Evolutionary conservation across 1,284 basidiomycete species (phyloP), one percentile per base, ranked within the genome.

Genomic region (Moesziomyces antarcticus): DNA sequence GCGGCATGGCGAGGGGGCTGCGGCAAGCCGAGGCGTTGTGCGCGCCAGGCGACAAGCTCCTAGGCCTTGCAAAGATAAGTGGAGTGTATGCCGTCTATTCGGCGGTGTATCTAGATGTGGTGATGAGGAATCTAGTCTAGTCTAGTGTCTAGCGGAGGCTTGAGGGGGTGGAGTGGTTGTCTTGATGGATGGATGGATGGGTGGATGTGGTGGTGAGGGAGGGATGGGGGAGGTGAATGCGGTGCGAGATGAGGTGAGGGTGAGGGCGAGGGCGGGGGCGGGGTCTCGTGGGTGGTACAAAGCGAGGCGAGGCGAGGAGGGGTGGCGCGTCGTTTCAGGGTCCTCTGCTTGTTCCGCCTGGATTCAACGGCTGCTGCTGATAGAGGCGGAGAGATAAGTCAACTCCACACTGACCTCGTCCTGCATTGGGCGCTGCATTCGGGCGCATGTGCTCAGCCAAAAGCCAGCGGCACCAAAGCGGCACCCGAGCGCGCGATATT

Each of bases 1-100:
- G 46, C 50, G 70, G 50, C 70, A 73, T 73, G 40, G 37, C 25
- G n/a, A n/a, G 11, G 14, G 46, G 42, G 27, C 37, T 27, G 25
- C 25, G 8, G 8, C 25, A 7, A 27, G 25, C 25, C 25, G 25
- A 20, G 43, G 47, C 20, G 14, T 16, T 40, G 18, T 40, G 16
- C 37, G 37, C 37, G 37, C 37, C 37, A 40, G 37, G 37, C 37
- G 37, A 40, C 37, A 40, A 40, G 37, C 37, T 40, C 11, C 37
- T 7, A 18, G 37, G 30, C 18, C 16, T 40, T 40, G 37, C 37
- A 16, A 18, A 18, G 37, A 18, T 16, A 37, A 37, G 16, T 6
- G 37, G 37, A 5, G 37, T 18, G 16, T 40, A 18, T 6, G 30
- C 30, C 30, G 30, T 33, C 11, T 5, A 33, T 7, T 33, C 30